Conservation (phyloP, 495 filamentous ascomycete species). For the Aspergillus funiculosus region DNA sequence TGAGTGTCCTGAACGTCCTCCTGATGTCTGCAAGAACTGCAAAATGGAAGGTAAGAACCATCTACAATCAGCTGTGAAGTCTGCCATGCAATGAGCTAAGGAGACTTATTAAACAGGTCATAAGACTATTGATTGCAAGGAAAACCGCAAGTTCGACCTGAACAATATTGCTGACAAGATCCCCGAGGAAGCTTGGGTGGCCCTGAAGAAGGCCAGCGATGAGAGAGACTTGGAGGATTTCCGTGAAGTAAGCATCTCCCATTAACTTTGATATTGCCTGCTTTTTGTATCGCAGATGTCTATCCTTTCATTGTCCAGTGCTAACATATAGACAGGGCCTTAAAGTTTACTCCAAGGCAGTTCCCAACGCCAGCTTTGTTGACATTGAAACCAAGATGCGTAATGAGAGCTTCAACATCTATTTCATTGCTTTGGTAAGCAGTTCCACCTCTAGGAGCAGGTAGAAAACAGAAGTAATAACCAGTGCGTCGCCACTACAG, state of each 20-base stretch:
- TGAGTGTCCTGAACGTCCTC: conserved; percentile 64
- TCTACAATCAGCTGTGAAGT: conserved; percentile 4
- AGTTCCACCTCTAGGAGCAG: neutral
- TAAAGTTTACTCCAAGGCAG: conserved; percentile 67
- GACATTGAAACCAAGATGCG: conserved; percentile 75
- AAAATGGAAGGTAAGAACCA: conserved; percentile 55
- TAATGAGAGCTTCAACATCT: conserved; percentile 51
- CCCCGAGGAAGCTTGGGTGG: conserved; percentile 64
- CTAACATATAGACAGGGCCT: conserved; percentile 43
- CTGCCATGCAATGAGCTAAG: neutral
- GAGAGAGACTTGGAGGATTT: conserved; percentile 68
- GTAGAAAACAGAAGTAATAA: too few species aligned
- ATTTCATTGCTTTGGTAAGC: conserved; percentile 66
- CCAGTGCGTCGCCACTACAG: conserved; percentile 26
- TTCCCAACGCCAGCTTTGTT: conserved; percentile 56
- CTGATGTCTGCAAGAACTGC: conserved; percentile 70
- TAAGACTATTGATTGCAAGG: conserved; percentile 56
- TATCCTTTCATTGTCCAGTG: neutral
- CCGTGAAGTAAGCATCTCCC: conserved; percentile 48
- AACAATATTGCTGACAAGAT: conserved; percentile 50
- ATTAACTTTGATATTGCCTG: too few species aligned
- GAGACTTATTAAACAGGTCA: conserved; percentile 50
- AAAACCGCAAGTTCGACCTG: conserved; percentile 62
- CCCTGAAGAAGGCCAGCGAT: conserved; percentile 55
- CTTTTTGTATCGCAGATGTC: too few species aligned